Evolutionary conservation across 331 rosid species (phyloP).

Genomic region (Malus hybrid): DNA sequence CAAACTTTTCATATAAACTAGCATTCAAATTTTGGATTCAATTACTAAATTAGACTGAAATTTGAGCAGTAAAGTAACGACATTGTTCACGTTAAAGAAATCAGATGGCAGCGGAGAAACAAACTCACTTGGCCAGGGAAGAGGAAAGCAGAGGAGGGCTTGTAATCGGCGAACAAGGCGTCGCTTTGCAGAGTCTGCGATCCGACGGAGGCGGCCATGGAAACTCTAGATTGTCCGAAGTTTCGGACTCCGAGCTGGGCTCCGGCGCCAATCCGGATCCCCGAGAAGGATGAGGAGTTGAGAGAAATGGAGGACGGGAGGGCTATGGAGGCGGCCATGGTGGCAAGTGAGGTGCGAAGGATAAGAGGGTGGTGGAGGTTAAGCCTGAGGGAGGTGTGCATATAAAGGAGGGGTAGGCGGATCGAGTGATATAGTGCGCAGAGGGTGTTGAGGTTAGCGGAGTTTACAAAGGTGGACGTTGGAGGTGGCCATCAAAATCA

Average conservation of each 20-base stretch:
- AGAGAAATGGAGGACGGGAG: slow-evolving; percentile 15
- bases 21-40: not conserved
- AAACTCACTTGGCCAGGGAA: slow-evolving; percentile 87
- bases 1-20: not conserved
- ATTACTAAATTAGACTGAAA: not conserved
- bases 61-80: not conserved
- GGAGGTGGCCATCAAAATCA: slow-evolving; percentile 21
- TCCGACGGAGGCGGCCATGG: slow-evolving; percentile 57
- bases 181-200: slow-evolving; percentile 47
- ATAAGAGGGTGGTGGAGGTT: slow-evolving; percentile 4
- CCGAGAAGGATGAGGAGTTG: slow-evolving; percentile 16
- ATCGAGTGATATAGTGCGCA: slow-evolving; percentile 1
- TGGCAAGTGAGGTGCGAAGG: slow-evolving; percentile 25
- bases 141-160: slow-evolving; percentile 62
- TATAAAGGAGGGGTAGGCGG: not conserved
- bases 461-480: slow-evolving; percentile 41
- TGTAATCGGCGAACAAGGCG: slow-evolving; percentile 63
- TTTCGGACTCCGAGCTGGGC: slow-evolving; percentile 12
- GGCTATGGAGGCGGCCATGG: slow-evolving; percentile 33
- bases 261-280: slow-evolving; percentile 30
- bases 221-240: slow-evolving; percentile 61
- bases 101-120: not conserved
- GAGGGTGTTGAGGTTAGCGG: slow-evolving; percentile 37
- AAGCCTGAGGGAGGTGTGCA: slow-evolving; percentile 1
- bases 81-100: not conserved